Conservation (phyloP, 345 rosid genomes). For the Hirschfeldia incana region DNA sequence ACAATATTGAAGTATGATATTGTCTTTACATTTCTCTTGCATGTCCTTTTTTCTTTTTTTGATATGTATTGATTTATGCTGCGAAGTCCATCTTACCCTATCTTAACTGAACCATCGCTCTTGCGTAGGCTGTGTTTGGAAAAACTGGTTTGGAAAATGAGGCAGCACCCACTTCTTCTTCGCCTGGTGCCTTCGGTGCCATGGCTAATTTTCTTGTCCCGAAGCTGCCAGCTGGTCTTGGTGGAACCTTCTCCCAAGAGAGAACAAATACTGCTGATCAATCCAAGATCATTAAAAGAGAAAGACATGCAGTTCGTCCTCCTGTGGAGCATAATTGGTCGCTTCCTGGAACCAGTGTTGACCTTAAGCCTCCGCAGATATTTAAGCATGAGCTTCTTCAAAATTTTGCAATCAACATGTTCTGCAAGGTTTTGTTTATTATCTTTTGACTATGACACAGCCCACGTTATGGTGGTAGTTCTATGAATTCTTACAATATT, state of each 20-base stretch:
- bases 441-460: conserved; percentile 16
- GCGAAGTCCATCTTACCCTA: conserved; percentile 27
- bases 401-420: conserved; percentile 89
- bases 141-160: conserved; percentile 64
- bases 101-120: conserved; percentile 34
- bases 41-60: not conserved
- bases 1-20: conserved; percentile 77
- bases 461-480: conserved; percentile 12
- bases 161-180: conserved; percentile 55
- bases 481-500: not conserved
- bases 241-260: conserved; percentile 74
- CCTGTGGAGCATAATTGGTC: conserved; percentile 98
- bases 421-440: conserved; percentile 77
- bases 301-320: conserved; percentile 87
- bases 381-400: conserved; percentile 99
- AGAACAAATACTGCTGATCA: conserved; percentile 59
- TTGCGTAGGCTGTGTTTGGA: conserved; percentile 76
- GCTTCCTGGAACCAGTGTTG: conserved; percentile 63
- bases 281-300: conserved; percentile 65
- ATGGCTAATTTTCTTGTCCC: conserved; percentile 99
- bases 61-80: not conserved
- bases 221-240: conserved; percentile 81
- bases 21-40: conserved; percentile 14
- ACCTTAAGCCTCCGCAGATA: conserved; percentile 80
- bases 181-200: conserved; percentile 86